These are phyloP conservation scores for Alloteropsis semialata DNA, from an alignment of 176 grass and related monocot species.

Conservation along the genomic window DNA sequence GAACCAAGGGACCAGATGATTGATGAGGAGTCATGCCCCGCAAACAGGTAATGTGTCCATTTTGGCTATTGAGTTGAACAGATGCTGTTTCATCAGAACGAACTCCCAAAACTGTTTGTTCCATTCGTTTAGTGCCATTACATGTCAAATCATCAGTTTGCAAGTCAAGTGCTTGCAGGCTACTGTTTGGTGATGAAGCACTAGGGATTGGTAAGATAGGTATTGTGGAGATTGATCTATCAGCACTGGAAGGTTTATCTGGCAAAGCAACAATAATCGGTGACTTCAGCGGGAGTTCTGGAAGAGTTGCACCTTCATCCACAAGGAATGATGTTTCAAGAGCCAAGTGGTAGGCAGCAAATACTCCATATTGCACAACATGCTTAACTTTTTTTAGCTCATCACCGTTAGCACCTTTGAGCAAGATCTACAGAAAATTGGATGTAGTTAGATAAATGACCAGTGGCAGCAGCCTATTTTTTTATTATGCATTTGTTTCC, in stretches of 20 bases:
- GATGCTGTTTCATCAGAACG: constrained; percentile 15
- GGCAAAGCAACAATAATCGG: constrained; percentile 90
- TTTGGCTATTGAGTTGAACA: constrained; percentile 26
- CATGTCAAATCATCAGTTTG: constrained; percentile 30
- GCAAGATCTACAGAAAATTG: constrained; percentile 67
- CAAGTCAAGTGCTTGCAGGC: constrained; percentile 29
- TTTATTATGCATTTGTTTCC: background rate
- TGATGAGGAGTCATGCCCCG: constrained; percentile 33
- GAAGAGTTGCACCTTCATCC: constrained; percentile 97
- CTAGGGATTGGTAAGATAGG: constrained; percentile 51
- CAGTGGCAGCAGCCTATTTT: background rate
- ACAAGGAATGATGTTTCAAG: constrained; percentile 99
- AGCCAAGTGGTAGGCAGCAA: constrained; percentile 98
- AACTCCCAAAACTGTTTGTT: constrained; percentile 23
- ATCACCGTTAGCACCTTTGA: constrained; percentile 76
- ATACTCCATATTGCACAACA: constrained; percentile 95
- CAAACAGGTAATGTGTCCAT: constrained; percentile 27
- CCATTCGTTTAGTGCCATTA: constrained; percentile 20
- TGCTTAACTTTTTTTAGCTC: constrained; percentile 98
- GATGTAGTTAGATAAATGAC: constrained; percentile 26
- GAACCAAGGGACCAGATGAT: constrained; percentile 37
- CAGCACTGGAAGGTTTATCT: constrained; percentile 73
- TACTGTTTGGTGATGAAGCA: constrained; percentile 42
- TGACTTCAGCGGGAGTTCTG: constrained; percentile 81
- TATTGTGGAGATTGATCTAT: constrained; percentile 83